A percentile compares a stretch with the other conserved stretches of the same genome.
phyloP scores from a whole-genome alignment of 345 rosid species.

The Barbarea vulgaris region DNA sequence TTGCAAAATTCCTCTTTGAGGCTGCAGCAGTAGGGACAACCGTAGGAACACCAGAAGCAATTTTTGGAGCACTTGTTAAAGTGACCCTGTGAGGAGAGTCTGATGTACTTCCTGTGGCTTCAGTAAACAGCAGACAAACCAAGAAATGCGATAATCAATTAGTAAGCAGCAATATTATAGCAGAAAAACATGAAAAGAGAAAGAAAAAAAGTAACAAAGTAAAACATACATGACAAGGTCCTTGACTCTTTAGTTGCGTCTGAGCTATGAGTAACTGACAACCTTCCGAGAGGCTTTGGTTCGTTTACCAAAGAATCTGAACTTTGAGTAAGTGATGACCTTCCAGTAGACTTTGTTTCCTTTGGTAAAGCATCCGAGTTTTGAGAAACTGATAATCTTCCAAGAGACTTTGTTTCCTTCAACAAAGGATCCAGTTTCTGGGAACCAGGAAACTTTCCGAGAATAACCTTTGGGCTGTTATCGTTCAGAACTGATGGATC shows the following conservation, averaged over 20 bases:
- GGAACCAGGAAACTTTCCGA: slow-evolving; percentile 58
- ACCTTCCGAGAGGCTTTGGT: slow-evolving; percentile 71
- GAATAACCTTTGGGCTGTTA: slow-evolving; percentile 55
- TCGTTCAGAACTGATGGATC: slow-evolving; percentile 58
- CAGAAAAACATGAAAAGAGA: not conserved
- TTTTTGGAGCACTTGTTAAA: slow-evolving; percentile 49
- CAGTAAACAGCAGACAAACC: slow-evolving; percentile 50
- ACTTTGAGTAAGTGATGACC: slow-evolving; percentile 54
- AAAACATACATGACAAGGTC: slow-evolving; percentile 56
- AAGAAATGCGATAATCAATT: slow-evolving; percentile 33
- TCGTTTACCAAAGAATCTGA: slow-evolving; percentile 68
- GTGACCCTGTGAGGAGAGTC: slow-evolving; percentile 77
- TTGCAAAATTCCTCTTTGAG: slow-evolving; percentile 58
- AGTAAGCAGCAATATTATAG: slow-evolving; percentile 12
- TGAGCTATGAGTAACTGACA: slow-evolving; percentile 69
- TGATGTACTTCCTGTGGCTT: slow-evolving; percentile 79
- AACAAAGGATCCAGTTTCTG: slow-evolving; percentile 50
- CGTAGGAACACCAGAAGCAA: slow-evolving; percentile 44
- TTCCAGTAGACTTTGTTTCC: slow-evolving; percentile 45
- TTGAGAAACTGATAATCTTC: slow-evolving; percentile 79
- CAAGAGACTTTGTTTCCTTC: slow-evolving; percentile 82
- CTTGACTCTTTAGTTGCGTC: slow-evolving; percentile 72
- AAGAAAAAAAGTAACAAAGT: slow-evolving; percentile 39
- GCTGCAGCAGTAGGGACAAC: slow-evolving; percentile 52
- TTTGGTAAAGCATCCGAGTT: slow-evolving; percentile 44